Base-by-base conservation (phyloP, 352 stramenopile genomes). In the Aphanomyces invadans region DNA sequence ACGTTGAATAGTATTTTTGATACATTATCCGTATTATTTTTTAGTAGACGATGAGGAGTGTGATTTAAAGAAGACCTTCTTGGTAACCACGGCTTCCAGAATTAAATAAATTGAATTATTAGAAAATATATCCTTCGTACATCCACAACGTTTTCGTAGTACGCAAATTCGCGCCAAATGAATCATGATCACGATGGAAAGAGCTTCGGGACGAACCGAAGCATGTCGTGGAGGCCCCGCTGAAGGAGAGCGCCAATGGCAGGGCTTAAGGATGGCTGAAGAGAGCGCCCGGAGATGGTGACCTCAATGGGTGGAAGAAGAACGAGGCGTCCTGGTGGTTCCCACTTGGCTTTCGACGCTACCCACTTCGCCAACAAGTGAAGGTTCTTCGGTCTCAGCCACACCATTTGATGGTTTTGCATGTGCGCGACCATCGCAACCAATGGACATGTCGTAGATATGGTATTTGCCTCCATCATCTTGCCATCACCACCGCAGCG, bases 311-410 rank as follows among this genome's bases (percentile, higher is more conserved):
- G 49, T 4, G 49, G 49, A 5, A 36, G 12, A 7, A 57, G 29
- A 21, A 57, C 49, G 25, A 57, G 29, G 21, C 49, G 25, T 21
- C 49, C 25, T 29, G 25, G 49, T 7, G 49, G 29, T 15, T 38
- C 15, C 49, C 49, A 57, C 25, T 7, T 32, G 17, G 36, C 49
- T n/a, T 10, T n/a, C 12, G 49, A 57, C 29, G 29, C 49, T 38
- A 57, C 36, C 49, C 49, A 57, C 29, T 57, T 29, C 21, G 29
- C 29, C 17, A 57, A 32, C 49, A n/a, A 12, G 49, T 32, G 29
- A 15, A 33, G 32, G 29, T 57, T 57, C 49, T 32, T 57, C 5
- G 60, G 60, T 17, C 60, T 39, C 48, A 67, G 42, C 60, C 60
- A 67, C 32, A 57, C 49, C 25, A 59, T 45, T 31, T 57, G 60